A percentile compares a stretch with the other conserved stretches of the same genome.
phyloP scores from a whole-genome alignment of 1,284 basidiomycete species.

The Pyrrhoderma noxium region DNA sequence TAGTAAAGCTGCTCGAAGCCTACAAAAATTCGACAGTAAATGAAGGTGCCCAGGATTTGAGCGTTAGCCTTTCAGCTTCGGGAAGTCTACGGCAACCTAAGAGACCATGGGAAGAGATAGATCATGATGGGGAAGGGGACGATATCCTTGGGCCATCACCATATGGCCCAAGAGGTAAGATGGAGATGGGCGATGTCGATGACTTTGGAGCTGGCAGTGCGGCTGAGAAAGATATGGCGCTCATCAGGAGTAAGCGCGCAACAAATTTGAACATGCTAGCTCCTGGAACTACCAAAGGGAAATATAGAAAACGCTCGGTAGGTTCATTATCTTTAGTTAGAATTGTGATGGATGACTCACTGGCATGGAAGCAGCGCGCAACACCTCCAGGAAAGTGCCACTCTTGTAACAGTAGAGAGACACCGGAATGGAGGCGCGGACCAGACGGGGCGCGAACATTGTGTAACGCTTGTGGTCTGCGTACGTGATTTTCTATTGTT shows the following conservation, averaged over 20 bases:
- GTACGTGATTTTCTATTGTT: slow-evolving; percentile 39
- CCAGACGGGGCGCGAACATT: slow-evolving; percentile 73
- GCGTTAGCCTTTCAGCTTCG: slow-evolving; percentile 19
- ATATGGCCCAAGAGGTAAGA: slow-evolving; percentile 18
- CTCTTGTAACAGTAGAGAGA: slow-evolving; percentile 76
- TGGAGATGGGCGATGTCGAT: slow-evolving; percentile 8
- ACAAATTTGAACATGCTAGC: slow-evolving; percentile 37
- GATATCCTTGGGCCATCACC: slow-evolving; percentile 22
- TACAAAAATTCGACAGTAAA: slow-evolving; percentile 38
- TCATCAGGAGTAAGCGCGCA: slow-evolving; percentile 69
- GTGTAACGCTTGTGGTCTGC: slow-evolving; percentile 77
- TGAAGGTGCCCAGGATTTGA: slow-evolving; percentile 23
- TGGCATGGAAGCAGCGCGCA: slow-evolving; percentile 45
- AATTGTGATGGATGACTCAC: background rate
- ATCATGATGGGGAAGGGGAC: slow-evolving; percentile 40
- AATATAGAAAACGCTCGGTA: slow-evolving; percentile 75
- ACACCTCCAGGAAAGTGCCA: slow-evolving; percentile 78
- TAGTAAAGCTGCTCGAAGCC: slow-evolving; percentile 60
- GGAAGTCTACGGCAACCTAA: slow-evolving; percentile 48
- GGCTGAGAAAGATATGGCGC: slow-evolving; percentile 74
- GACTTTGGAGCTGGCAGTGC: slow-evolving; percentile 35
- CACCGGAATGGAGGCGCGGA: slow-evolving; percentile 76
- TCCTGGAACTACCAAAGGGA: slow-evolving; percentile 45
- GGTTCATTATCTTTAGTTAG: slow-evolving; percentile 30
- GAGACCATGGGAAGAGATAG: slow-evolving; percentile 59